phyloP scores from a whole-genome alignment of 176 grass and related monocot genomes.

The Raddia distichophylla region DNA sequence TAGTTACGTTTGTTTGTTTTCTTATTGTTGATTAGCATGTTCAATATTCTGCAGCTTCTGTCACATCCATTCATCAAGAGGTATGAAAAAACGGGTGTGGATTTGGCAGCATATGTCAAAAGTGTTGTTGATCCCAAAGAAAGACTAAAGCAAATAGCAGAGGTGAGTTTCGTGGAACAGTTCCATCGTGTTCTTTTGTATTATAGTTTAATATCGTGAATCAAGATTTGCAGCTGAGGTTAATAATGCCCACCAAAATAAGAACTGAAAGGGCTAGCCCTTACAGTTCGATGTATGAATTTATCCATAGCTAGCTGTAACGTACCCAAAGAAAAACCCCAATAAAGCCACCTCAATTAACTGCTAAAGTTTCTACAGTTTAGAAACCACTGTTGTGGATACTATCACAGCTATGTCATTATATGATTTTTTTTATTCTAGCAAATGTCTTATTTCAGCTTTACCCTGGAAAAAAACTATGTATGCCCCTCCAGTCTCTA shows the following conservation, averaged over 20 bases:
- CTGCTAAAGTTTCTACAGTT: not conserved
- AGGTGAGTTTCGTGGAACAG: slow-evolving; percentile 57
- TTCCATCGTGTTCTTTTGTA: slow-evolving; percentile 35
- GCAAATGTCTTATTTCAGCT: not conserved
- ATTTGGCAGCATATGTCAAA: slow-evolving; percentile 72
- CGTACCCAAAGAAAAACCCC: not conserved
- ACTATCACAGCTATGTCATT: not conserved
- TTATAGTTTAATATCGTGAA: not conserved
- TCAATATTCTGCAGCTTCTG: slow-evolving; percentile 63
- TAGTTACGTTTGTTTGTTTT: slow-evolving; percentile 19
- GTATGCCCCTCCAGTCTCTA: not conserved
- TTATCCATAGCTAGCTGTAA: not conserved
- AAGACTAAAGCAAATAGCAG: slow-evolving; percentile 86
- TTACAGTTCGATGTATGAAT: slow-evolving; percentile 19
- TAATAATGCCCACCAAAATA: not conserved
- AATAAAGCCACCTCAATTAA: not conserved
- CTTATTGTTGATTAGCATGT: slow-evolving; percentile 33
- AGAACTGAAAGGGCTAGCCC: not conserved
- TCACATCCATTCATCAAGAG: slow-evolving; percentile 87
- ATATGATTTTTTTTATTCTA: not conserved
- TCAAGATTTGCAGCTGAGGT: not conserved
- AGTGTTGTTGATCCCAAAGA: slow-evolving; percentile 78
- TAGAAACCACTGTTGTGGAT: not conserved
- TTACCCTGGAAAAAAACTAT: not conserved
- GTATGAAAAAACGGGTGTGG: slow-evolving; percentile 56